Evolutionary conservation across 768 basidiomycete genomes (phyloP), one percentile per base, ranked within the genome.

Genomic region (Mycena indigotica): DNA sequence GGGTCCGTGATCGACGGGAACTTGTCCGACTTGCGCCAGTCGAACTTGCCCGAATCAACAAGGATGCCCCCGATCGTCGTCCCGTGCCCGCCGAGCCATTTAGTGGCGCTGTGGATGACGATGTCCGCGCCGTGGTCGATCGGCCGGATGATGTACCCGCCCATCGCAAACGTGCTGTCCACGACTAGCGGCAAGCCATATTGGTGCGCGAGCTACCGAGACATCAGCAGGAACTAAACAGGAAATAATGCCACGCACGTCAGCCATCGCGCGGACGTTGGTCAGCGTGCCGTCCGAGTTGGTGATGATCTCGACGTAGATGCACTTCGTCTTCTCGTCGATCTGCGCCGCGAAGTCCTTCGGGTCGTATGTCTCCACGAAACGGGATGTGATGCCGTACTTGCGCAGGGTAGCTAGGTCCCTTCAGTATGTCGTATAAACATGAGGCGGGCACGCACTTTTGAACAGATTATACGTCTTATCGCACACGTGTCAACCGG

Each of bases 61-160:
- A 84, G 64, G 23, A 83, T 76, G 26, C 83, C 84, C 1, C 74
- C 81, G 40, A 84, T 77, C 16, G 80, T 81, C 2, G 78, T 83
- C 4, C 83, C 83, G 55, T 81, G 81, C 0, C 80, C 78, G 3
- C 79, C 77, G 15, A 84, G 80, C 84, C 83, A 84, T 60, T 85
- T 85, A 2, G 84, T 84, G 3, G 80, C 80, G 26, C 79, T 81
- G 61, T 84, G 78, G 17, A 82, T 30, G 23, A 60, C 50, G 50
- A 60, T 82, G 53, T 85, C 80, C 0, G 84, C 82, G 17, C 84
- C 83, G 56, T 77, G 75, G 30, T 79, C 75, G 38, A 84, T 78
- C 0, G 83, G 83, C 0, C 73, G 73, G 38, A 81, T 68, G 53
- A 84, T 70, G 60, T 84, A 84, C 17, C 69, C 79, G 51, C 82